Evolutionary conservation across 352 stramenopile species (phyloP), one percentile per base, ranked within the genome.

Genomic region (Globisporangium paroecandrum): DNA sequence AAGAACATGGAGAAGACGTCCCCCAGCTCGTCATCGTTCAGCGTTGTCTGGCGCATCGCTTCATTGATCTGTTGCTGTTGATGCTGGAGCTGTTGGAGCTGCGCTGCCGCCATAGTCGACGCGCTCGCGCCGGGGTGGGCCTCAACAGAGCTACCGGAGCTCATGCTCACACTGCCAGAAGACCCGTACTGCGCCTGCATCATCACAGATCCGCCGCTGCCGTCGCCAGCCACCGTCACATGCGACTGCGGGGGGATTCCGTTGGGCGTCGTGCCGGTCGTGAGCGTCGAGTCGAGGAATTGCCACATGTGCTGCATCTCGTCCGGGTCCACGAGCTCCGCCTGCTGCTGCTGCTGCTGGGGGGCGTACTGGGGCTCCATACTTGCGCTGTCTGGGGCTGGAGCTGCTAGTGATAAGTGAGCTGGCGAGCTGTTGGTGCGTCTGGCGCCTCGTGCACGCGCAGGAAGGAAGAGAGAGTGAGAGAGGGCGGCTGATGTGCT

Each of bases 1-100:
- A 91, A 86, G n/a, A 85, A 90, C 64, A 87, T 85, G 62, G 82
- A 83, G 58, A 90, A 90, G 10, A 90, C 82, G 68, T 90, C 82
- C 36, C 83, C 82, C 18, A 92, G 69, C 47, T 90, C 81, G 32
- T 78, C 73, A 24, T 89, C 80, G 20, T 76, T 81, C 18, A 85
- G 68, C 32, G 73, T 58, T 20, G 76, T 38, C 24, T 85, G 71
- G 0, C 70, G 62, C 51, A 79, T 29, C 4, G 77, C 74, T 32
- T 81, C 72, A 32, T 43, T 38, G 55, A 70, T 62, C 51, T 70
- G 68, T 9, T 55, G 72, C 1, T 58, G 61, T 8, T 64, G 67
- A 12, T 38, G 25, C 5, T 29, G 53, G 4, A 34, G 51, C 22
- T 57, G 51, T 15, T 56, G 49, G 49, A 56, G 49, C 49, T 56